Conservation (phyloP, 495 filamentous ascomycete species). For the Aspergillus bridgeri region DNA sequence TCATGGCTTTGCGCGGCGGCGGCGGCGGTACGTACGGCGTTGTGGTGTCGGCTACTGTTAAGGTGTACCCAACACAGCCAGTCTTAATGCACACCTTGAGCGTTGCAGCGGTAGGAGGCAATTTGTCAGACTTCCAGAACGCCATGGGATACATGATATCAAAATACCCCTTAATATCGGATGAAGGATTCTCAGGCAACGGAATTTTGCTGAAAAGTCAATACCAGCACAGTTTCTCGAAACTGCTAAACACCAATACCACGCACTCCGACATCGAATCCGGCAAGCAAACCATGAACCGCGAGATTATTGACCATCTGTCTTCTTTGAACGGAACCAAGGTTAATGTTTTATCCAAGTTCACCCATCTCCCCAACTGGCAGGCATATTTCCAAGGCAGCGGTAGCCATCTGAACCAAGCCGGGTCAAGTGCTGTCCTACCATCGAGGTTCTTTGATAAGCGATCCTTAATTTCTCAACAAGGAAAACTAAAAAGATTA, state of each 20-base stretch:
- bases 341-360: slow-evolving; percentile 17
- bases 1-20: slow-evolving; percentile 46
- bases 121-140: background rate
- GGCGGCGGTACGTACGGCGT: slow-evolving; percentile 48
- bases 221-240: slow-evolving; percentile 19
- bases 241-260: slow-evolving; percentile 25
- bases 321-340: slow-evolving; percentile 21
- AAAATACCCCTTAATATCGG: slow-evolving; percentile 9
- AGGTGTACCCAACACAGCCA: slow-evolving; percentile 25
- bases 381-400: slow-evolving; percentile 22
- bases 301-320: slow-evolving; percentile 18
- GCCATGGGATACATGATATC: slow-evolving; percentile 5
- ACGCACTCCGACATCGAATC: slow-evolving; percentile 11
- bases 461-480: slow-evolving; percentile 13
- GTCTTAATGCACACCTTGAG: slow-evolving; percentile 8
- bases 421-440: slow-evolving; percentile 17
- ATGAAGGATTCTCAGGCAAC: slow-evolving; percentile 25
- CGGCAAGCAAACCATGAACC: slow-evolving; percentile 20
- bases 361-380: slow-evolving; percentile 7
- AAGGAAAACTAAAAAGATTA: slow-evolving; percentile 17
- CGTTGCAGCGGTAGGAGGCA: background rate
- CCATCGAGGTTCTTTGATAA: slow-evolving; percentile 33
- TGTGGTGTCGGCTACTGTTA: slow-evolving; percentile 40
- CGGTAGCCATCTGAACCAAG: slow-evolving; percentile 10
- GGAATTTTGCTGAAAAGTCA: slow-evolving; percentile 14